Evolutionary conservation across 2,329 filamentous ascomycete species (phyloP).

Genomic region (Cytospora schulzeri): DNA sequence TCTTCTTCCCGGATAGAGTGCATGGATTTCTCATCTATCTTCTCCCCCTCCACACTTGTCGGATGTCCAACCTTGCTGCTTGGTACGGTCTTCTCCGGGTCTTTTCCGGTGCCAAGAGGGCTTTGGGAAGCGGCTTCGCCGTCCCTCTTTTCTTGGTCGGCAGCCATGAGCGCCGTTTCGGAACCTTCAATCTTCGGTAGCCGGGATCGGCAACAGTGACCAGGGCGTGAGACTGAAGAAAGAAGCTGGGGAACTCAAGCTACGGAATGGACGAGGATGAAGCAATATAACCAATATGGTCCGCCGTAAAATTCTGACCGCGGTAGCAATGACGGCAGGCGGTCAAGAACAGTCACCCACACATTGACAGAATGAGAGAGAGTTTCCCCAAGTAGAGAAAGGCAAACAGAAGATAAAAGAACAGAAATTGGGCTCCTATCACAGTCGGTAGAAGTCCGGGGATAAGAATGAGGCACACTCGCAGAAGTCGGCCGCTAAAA

Average conservation of each 20-base stretch:
- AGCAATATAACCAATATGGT: neutral
- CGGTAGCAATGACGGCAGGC: neutral
- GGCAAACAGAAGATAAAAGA: neutral
- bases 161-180: constrained; percentile 13
- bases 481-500: neutral
- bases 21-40: neutral
- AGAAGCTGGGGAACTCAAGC: neutral
- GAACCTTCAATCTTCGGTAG: neutral
- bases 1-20: constrained; percentile 7
- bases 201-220: constrained; percentile 10
- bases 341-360: constrained; percentile 1
- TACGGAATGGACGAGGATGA: no score
- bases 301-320: neutral
- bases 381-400: neutral
- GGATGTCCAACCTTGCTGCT: neutral
- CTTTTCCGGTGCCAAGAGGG: neutral
- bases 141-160: constrained; percentile 15
- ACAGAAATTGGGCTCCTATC: neutral
- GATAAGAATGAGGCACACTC: constrained; percentile 9
- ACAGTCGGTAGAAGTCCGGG: constrained; percentile 2
- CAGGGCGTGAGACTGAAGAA: neutral
- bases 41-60: neutral
- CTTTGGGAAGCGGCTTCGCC: constrained; percentile 6
- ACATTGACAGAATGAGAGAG: neutral
- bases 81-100: neutral